Evolutionary conservation across 148 eudicot genomes (phyloP), one percentile per base, ranked within the genome.

Genomic region (Gaultheria prostrata): DNA sequence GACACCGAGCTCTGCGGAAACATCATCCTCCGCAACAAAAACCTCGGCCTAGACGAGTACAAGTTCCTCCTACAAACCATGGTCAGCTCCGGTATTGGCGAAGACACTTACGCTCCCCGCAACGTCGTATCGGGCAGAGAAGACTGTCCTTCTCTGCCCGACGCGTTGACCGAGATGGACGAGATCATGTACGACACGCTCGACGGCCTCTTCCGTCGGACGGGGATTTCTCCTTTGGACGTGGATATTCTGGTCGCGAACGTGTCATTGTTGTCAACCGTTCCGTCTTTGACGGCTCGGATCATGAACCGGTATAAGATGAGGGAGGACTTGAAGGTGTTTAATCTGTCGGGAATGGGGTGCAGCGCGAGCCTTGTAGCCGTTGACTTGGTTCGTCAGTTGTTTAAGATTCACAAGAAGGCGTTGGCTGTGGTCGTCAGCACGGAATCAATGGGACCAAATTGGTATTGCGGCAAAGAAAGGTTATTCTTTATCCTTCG

Each of bases 351-450:
- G 0, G 98, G 98, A 46, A 95, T 95, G 98, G 98, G 98, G 0
- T 95, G 98, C 77, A 95, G 98, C 33, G 98, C 98, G 1, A 95
- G 98, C 85, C 77, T 95, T 21, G 85, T 94, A 5, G 88, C 92
- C 18, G 85, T 95, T 18, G 91, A 95, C 51, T 90, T 94, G 2
- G 90, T 94, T 3, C 91, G 86, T 1, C 90, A 93, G 24, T 6
- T 93, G 49, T 93, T 95, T 32, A 89, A 89, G 82, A 76, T 75
- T 6, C 87, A 90, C 80, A 88, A 88, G 83, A 88, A 93, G 33
- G 79, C 85, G 53, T 85, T 89, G 18, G 98, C 93, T 12, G 26
- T 95, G 48, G 91, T 95, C 0, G 90, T 94, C 24, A 94, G 92
- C 85, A 80, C 93, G 0, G 98, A 95, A 43, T 91, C 95, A 14